Evolutionary conservation across 306 rosid species (phyloP), one percentile per base, ranked within the genome.

Genomic region (Carpinus viminea): DNA sequence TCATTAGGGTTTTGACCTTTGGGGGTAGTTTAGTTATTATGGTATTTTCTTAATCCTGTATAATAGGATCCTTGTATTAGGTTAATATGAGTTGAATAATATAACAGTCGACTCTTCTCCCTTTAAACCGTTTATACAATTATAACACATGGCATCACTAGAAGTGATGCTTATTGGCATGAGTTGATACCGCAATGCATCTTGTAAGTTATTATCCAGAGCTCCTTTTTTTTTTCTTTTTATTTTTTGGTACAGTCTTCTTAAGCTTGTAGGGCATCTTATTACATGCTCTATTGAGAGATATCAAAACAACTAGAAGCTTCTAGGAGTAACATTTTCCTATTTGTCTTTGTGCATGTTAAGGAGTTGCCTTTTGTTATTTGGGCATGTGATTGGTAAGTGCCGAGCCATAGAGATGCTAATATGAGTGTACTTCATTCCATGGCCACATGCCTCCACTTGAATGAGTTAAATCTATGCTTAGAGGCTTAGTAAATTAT

Each of bases 401-500:
- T 41, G 13, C 21, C 41, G 28, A 9, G 8, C 50, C 43, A 4
- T 18, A 18, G 28, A 68, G 28, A 68, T 41, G 50, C 51, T 36
- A 38, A 4, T 9, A 15, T 68, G 3, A n/a, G 28, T 5, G 50
- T 68, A 18, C 51, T 7, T 4, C 41, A 41, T 68, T 68, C 52
- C 51, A 18, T 41, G 28, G 36, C 2, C 8, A 68, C 72, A 38
- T 41, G 16, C 45, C 9, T 41, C 48, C 72, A 41, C 11, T 38
- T 10, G 72, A 41, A 68, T 52, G 59, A 26, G 48, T 73, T 72
- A 73, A 74, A 36, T 34, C 46, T 36, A 20, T 36, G 74, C 45
- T 36, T 65, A 65, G 9, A 36, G 24, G 28, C 56, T 72, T 16
- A 50, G 76, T 72, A 24, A 76, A 72, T 72, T 38, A 21, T 73